These are phyloP conservation scores for Colletotrichum liaoningense DNA, from an alignment of 2,329 filamentous ascomycete species.

Conservation along the genomic window DNA sequence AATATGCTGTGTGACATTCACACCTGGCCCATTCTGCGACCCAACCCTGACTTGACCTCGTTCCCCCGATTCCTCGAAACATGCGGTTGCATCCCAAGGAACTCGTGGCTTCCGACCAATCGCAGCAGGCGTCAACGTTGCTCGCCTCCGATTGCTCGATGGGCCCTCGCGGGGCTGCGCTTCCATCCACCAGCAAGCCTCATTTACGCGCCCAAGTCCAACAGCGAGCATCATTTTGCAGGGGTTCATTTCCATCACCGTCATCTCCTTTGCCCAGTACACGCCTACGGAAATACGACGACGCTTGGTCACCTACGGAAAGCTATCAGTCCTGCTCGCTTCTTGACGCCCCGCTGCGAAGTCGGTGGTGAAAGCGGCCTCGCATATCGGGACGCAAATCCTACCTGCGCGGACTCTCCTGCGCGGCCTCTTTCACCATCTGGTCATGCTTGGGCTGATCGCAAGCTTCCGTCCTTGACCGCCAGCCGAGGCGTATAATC, in stretches of 20 bases:
- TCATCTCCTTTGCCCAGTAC: constrained; percentile 30
- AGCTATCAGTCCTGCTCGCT: constrained; percentile 39
- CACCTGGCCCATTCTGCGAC: constrained; percentile 34
- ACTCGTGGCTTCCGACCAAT: constrained; percentile 51
- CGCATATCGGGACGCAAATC: constrained; percentile 27
- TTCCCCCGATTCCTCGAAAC: constrained; percentile 29
- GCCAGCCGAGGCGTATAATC: constrained; percentile 6
- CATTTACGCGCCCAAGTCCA: constrained; percentile 62
- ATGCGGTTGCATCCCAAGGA: constrained; percentile 21
- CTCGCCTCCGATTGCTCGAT: constrained; percentile 61
- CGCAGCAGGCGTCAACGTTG: constrained; percentile 45
- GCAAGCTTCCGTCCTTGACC: constrained; percentile 6
- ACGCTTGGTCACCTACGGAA: background rate
- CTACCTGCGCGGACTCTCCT: background rate
- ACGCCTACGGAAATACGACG: constrained; percentile 27
- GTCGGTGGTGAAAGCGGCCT: background rate
- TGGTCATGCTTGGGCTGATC: background rate
- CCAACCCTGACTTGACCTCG: constrained; percentile 36
- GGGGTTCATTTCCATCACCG: constrained; percentile 46
- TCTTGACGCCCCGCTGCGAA: constrained; percentile 49
- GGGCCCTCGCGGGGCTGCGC: constrained; percentile 51
- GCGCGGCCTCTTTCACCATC: background rate
- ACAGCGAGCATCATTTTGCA: constrained; percentile 45
- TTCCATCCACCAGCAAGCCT: constrained; percentile 59
- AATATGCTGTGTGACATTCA: constrained; percentile 34